Evolutionary conservation across 1,284 basidiomycete genomes (phyloP).

Genomic region (Ceratobasidium sp.): DNA sequence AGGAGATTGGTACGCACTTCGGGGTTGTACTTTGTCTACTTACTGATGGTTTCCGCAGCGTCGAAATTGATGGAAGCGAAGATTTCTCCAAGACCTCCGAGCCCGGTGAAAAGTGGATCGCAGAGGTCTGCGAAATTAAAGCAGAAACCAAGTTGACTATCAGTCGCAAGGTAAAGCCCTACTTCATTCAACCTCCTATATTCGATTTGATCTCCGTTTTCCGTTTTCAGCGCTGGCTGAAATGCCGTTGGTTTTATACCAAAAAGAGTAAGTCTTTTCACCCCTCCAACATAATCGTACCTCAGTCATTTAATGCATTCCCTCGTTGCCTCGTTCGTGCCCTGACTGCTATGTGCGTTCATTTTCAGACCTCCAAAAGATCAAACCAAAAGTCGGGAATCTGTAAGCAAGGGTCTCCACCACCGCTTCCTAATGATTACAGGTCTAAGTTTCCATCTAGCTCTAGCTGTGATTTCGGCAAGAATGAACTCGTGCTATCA

Average conservation of each 20-base stretch:
- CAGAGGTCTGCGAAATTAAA: conserved; percentile 20
- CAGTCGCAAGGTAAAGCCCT: conserved; percentile 1
- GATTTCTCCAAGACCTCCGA: background rate
- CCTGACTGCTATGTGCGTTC: too few species aligned
- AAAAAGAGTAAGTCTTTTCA: background rate
- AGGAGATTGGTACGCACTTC: background rate
- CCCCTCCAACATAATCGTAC: too few species aligned
- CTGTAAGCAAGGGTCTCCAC: background rate
- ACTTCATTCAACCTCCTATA: too few species aligned
- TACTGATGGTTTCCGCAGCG: background rate
- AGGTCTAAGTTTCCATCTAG: background rate
- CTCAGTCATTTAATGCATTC: too few species aligned
- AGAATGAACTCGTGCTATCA: conserved; percentile 11
- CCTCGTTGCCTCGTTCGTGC: too few species aligned
- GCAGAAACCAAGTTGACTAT: background rate
- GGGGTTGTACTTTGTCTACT: background rate
- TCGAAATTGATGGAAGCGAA: background rate
- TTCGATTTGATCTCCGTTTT: background rate
- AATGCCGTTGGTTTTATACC: conserved; percentile 23
- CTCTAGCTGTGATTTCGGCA: background rate
- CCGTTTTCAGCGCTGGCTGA: background rate
- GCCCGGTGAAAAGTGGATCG: conserved; percentile 3
- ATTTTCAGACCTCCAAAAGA: background rate
- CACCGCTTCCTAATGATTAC: too few species aligned
- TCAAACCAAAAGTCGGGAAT: background rate